Evolutionary conservation across 2,329 filamentous ascomycete species (phyloP).

Genomic region (Colletotrichum tamarilloi): DNA sequence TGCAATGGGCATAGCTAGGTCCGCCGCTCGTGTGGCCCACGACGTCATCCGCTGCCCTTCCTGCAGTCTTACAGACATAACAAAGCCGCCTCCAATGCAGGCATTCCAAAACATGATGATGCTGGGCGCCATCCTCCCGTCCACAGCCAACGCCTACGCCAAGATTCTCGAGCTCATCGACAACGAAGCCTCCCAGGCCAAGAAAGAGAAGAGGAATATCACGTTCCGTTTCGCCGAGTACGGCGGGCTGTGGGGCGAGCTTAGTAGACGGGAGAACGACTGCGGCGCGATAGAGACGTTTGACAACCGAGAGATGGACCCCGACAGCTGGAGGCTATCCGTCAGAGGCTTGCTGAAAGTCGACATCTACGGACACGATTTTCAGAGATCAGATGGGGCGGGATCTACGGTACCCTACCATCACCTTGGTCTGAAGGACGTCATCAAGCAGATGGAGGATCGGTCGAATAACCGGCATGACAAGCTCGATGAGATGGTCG

Average conservation of each 20-base stretch:
- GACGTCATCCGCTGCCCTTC: conserved; percentile 61
- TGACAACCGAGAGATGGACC: conserved; percentile 59
- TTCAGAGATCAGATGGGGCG: conserved; percentile 33
- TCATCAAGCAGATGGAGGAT: conserved; percentile 64
- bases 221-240: conserved; percentile 58
- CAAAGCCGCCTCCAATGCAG: conserved; percentile 55
- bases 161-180: conserved; percentile 66
- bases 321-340: conserved; percentile 63
- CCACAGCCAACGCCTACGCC: conserved; percentile 68
- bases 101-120: conserved; percentile 70
- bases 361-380: conserved; percentile 66
- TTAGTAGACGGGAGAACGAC: conserved; percentile 39
- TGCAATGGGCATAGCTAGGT: conserved; percentile 60
- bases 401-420: conserved; percentile 1
- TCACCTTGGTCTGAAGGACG: conserved; percentile 64
- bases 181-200: conserved; percentile 57
- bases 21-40: conserved; percentile 61
- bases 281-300: conserved; percentile 47
- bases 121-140: conserved; percentile 66
- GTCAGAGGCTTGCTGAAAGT: conserved; percentile 65
- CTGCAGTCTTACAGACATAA: conserved; percentile 56
- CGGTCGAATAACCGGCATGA: conserved; percentile 61
- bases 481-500: conserved; percentile 57
- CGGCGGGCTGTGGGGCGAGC: conserved; percentile 60
- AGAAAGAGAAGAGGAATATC: conserved; percentile 52